These are phyloP conservation scores for Pyricularia pennisetigena DNA, from an alignment of 2,329 filamentous ascomycete species.

Conservation along the genomic window DNA sequence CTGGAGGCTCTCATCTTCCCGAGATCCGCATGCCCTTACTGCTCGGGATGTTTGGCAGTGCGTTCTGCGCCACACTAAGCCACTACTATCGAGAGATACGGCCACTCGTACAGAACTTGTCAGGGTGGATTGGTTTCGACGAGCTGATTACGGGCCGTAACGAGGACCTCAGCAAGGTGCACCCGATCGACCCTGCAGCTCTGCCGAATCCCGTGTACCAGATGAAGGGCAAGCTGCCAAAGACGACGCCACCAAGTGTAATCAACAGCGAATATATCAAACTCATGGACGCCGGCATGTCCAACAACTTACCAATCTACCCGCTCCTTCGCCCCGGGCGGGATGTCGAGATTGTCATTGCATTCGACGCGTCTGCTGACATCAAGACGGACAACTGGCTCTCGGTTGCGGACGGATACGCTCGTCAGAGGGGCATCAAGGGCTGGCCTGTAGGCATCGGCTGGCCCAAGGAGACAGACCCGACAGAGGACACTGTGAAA, in stretches of 20 bases:
- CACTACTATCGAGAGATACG: slow-evolving; percentile 93
- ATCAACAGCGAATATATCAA: slow-evolving; percentile 62
- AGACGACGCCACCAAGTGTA: slow-evolving; percentile 69
- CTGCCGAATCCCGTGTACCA: slow-evolving; percentile 85
- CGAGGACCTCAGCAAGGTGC: slow-evolving; percentile 79
- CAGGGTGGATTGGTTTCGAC: slow-evolving; percentile 69
- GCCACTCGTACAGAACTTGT: slow-evolving; percentile 66
- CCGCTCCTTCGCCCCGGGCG: slow-evolving; percentile 81
- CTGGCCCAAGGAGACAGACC: slow-evolving; percentile 63
- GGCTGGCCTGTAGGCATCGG: slow-evolving; percentile 94
- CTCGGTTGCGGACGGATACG: slow-evolving; percentile 87
- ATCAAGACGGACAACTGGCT: slow-evolving; percentile 95
- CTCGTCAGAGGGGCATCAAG: slow-evolving; percentile 77
- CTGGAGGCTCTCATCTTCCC: slow-evolving; percentile 62
- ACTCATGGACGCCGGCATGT: slow-evolving; percentile 97
- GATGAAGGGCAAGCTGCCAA: slow-evolving; percentile 63
- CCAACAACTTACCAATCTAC: slow-evolving; percentile 94
- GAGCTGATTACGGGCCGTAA: slow-evolving; percentile 73
- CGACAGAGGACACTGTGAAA: slow-evolving; percentile 47
- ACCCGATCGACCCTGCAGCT: slow-evolving; percentile 84
- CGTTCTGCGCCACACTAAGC: slow-evolving; percentile 89
- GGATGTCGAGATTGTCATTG: slow-evolving; percentile 80
- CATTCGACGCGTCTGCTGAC: slow-evolving; percentile 91
- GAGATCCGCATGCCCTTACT: slow-evolving; percentile 77
- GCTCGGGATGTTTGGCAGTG: slow-evolving; percentile 92